Evolutionary conservation across 2,329 filamentous ascomycete genomes (phyloP).

Genomic region (Didymella pomorum): DNA sequence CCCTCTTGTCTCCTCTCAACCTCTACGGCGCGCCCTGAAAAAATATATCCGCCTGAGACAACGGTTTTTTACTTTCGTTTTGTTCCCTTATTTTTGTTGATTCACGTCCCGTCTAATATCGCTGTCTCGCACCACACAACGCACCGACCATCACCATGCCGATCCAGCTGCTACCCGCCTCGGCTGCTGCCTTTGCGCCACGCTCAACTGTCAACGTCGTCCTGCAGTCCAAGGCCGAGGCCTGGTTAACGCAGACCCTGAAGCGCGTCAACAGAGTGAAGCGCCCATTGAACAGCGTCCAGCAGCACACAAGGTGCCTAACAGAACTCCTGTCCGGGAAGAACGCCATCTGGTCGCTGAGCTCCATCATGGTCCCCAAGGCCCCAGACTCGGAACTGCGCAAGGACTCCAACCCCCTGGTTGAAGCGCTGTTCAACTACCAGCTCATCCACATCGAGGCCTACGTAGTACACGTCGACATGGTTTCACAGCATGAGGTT

Average conservation of each 20-base stretch:
- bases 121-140: conserved; percentile 37
- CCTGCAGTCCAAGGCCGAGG: conserved; percentile 87
- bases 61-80: conserved; percentile 41
- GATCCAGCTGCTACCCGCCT: conserved; percentile 90
- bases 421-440: conserved; percentile 91
- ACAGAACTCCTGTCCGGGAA: conserved; percentile 90
- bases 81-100: conserved; percentile 40
- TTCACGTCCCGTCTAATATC: conserved; percentile 49
- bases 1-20: conserved; percentile 46
- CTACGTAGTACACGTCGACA: conserved; percentile 98
- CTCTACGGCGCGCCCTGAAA: conserved; percentile 47
- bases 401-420: conserved; percentile 80
- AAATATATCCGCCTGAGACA: conserved; percentile 49
- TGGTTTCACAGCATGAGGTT: conserved; percentile 97
- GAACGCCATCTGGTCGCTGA: conserved; percentile 93
- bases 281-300: conserved; percentile 94
- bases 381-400: conserved; percentile 84
- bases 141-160: conserved; percentile 69
- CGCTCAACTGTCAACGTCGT: conserved; percentile 95
- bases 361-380: conserved; percentile 91
- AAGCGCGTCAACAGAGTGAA: conserved; percentile 98
- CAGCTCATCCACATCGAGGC: conserved; percentile 93
- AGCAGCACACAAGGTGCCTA: conserved; percentile 93
- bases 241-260: conserved; percentile 94
- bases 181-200: conserved; percentile 94